Evolutionary conservation across 2,329 filamentous ascomycete species (phyloP), one percentile per base, ranked within the genome.

Genomic region (Fusarium compactum): DNA sequence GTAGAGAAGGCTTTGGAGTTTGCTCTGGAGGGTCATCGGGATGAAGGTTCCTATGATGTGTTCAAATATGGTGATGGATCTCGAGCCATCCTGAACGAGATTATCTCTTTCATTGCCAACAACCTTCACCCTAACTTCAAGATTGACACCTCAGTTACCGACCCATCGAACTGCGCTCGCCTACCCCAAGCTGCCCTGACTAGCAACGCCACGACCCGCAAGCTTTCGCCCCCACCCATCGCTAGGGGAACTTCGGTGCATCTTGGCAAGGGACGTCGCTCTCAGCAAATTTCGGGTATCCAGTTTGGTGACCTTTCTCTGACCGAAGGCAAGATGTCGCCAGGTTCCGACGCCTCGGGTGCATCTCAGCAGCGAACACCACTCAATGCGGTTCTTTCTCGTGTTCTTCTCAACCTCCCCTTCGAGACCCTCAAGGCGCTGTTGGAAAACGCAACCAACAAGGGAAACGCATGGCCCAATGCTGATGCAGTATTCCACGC

Each of bases 251-350:
- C 81, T 10, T 77, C 77, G 5, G 76, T 80, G 22, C 78, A 80
- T 41, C 72, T 81, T 24, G 78, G 78, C 47, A 78, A 74, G 53
- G 76, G 75, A 10, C 83, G 80, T 55, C 79, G 88, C 53, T 84
- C 85, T 50, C 79, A 80, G 41, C 86, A 89, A 27, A 81, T 92
- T 14, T 87, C 85, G 65, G 86, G 85, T 66, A 92, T 94, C 55
- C 88, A 89, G 65, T 94, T 94, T 74, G 91, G 91, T n/a, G 90
- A 93, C 69, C 81, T 91, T 22, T 82, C 87, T 73, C 52, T 81
- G 67, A 63, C 72, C 0, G 78, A 79, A 24, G 73, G 73, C 24
- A 62, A 74, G 24, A 70, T 69, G 32, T 72, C 69, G 11, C 46
- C 72, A 12, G 70, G 71, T 10, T 77, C 80, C 5, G 81, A 81